These are phyloP conservation scores for Didymosphaeria variabile DNA, from an alignment of 2,329 filamentous ascomycete species.

Conservation along the genomic window DNA sequence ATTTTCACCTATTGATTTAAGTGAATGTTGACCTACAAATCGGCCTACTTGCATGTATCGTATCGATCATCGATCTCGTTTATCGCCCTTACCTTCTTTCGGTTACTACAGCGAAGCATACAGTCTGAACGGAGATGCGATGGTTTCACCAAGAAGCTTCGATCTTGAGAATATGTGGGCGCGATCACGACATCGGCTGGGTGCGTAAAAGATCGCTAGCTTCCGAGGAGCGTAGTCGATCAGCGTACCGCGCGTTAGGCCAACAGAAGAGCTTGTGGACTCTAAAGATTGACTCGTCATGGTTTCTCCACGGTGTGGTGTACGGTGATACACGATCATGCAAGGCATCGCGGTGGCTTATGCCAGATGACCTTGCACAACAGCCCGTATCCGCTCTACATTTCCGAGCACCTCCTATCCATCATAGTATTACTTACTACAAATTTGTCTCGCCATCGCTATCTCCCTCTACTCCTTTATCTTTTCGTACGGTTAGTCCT, in stretches of 20 bases:
- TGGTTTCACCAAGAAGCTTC: not conserved
- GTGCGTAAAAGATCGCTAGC: not conserved
- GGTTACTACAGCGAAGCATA: too few species aligned
- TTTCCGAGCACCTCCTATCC: not conserved
- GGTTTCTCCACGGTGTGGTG: not conserved
- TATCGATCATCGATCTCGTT: too few species aligned
- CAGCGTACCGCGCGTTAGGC: not conserved
- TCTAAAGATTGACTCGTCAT: not conserved
- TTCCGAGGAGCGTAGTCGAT: not conserved
- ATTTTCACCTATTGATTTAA: too few species aligned
- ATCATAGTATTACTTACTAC: not conserved
- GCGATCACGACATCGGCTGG: not conserved
- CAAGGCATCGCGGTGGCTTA: constrained; percentile 7
- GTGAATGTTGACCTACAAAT: too few species aligned
- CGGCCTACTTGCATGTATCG: too few species aligned
- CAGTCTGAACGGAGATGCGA: too few species aligned
- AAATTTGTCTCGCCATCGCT: not conserved
- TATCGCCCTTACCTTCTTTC: too few species aligned
- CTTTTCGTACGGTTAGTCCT: not conserved
- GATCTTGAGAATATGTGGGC: not conserved
- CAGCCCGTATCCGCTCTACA: not conserved
- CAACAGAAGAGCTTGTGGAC: not conserved
- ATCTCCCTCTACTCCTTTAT: not conserved
- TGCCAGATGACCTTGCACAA: constrained; percentile 9
- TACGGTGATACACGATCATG: not conserved